Percentiles rank a stretch among this genome's conserved stretches.
Conservation (phyloP, 768 basidiomycete species). For the Leucosporidium yakuticum region DNA sequence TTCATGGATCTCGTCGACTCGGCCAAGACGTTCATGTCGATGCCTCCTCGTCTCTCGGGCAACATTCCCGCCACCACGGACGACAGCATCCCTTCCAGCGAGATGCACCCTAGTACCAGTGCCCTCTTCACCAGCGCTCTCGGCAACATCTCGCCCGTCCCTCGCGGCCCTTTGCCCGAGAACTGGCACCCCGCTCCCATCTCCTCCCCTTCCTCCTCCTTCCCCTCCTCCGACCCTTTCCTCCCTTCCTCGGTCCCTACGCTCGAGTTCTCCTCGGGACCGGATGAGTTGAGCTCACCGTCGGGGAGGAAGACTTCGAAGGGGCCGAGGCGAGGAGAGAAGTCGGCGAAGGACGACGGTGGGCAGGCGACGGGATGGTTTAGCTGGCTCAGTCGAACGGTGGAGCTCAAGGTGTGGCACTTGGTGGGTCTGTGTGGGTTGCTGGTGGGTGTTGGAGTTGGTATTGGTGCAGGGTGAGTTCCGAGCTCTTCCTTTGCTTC, state of each 20-base stretch:
- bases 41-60: constrained; percentile 68
- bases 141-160: constrained; percentile 8
- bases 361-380: constrained; percentile 8
- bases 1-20: constrained; percentile 56
- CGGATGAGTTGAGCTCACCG: not conserved
- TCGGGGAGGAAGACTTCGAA: not conserved
- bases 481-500: not conserved
- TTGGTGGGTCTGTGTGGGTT: constrained; percentile 26
- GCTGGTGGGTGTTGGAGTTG: constrained; percentile 15
- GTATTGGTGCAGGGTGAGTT: constrained; percentile 21
- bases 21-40: constrained; percentile 70
- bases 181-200: not conserved
- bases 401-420: constrained; percentile 31
- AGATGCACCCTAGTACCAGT: not conserved
- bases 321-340: not conserved
- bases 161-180: not conserved
- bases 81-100: no score
- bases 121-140: not conserved
- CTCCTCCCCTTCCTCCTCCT: not conserved
- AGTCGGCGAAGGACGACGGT: not conserved
- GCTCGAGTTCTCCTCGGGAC: constrained; percentile 12
- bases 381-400: constrained; percentile 9
- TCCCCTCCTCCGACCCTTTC: constrained; percentile 1
- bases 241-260: constrained; percentile 13
- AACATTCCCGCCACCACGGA: not conserved